Base-by-base conservation (phyloP, 306 rosid species). In the Prunus mira region DNA sequence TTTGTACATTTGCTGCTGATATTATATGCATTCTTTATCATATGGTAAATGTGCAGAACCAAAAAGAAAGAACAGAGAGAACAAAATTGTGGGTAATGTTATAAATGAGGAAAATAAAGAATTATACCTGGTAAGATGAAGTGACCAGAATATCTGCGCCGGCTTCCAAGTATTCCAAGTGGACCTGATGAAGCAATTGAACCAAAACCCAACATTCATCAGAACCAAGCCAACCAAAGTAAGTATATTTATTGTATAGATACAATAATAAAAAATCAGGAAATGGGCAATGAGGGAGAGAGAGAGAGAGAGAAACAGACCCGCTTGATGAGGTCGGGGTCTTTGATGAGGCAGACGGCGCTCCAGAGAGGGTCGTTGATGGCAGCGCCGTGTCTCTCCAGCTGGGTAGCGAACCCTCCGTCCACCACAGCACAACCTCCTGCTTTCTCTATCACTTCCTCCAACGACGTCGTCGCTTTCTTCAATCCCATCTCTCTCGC, bases 321-420 rank as follows among this genome's bases (percentile, higher is more conserved):
- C 92, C 83, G 52, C 47, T 89, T 85, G 76, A 93, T 87, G 66
- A 93, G 90, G 41, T 87, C 78, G 20, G 96, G 89, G 67, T 86
- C 77, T 74, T 87, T 84, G 82, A 91, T 86, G 80, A 93, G 90
- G 82, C 82, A 89, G 69, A 91, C 76, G 38, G 97, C 93, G 71
- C 98, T 93, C 98, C 98, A 91, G 38, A 93, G 93, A 74, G 96
- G 83, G 76, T 91, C 98, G 72, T 88, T 86, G 62, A 91, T 80
- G 73, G 84, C 76, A 55, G 97, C 92, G 43, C 93, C 98, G 65
- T 87, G 97, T 11, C 60, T 81, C 87, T 91, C 98, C 18, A 91
- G 92, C 77, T 93, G 96, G 13, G 98, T 93, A 13, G 98, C 91
- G 73, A 93, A 88, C 3, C 98, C 96, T 54, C 98, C 98, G 80